Evolutionary conservation across 495 filamentous ascomycete genomes (phyloP), one percentile per base, ranked within the genome.

Genomic region (Aspergillus wentii): DNA sequence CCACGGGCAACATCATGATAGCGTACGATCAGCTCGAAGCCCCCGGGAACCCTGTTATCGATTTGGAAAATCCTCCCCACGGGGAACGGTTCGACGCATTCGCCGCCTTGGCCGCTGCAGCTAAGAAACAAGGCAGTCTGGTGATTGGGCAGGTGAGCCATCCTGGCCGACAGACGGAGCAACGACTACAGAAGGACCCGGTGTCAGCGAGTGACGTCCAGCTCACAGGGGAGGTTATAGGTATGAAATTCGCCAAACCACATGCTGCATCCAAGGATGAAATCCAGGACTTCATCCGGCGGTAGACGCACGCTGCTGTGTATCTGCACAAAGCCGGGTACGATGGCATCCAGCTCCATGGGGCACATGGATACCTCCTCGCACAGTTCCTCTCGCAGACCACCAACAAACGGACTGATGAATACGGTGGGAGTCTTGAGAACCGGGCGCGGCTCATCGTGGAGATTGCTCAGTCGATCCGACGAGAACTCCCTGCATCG

Each of bases 1-100:
- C 78, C 2, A 79, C 76, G 3, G 78, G 79, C 35, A 80, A 82
- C 56, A 64, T 78, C 58, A 71, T 78, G 69, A 65, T 80, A 31
- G 71, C 74, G 35, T 66, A 58, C 44, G 68, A 75, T 19, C 69
- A 80, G 18, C 61, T 81, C 16, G 78, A 79, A 41, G 67, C 62
- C 8, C 44, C 68, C 8, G 78, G 76, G 15, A 78, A 80, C 52
- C 57, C 63, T 8, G 72, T 82, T 45, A 74, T 83, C 38, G 71
- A 75, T 2, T 38, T 55, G 3, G 56, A 49, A 2, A 57, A 64
- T 8, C 54, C 55, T 0, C 69, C 68, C 46, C 50, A 53, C 7
- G 78, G 76, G 8, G 58, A 67, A 30, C 61, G 78, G 4, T 80
- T 82, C 52, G 69, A 76, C 27, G 70, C 57, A 0, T 82, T 80